Evolutionary conservation across 2,329 filamentous ascomycete genomes (phyloP).

Genomic region (Pyrenophora tritici-repentis): DNA sequence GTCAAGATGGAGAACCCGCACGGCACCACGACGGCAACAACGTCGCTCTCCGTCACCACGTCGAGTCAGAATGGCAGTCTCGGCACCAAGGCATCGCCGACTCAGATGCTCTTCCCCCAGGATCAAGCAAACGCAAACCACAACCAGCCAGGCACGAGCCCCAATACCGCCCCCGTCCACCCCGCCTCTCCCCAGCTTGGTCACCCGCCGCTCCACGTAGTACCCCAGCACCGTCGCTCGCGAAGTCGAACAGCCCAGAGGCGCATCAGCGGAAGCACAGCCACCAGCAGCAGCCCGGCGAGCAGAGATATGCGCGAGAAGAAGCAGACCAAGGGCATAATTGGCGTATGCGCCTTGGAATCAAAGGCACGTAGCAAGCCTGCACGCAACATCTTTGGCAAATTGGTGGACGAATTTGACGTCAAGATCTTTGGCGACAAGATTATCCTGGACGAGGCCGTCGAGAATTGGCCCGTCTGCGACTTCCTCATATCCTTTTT

Average conservation of each 20-base stretch:
- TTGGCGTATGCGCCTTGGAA: slow-evolving; percentile 94
- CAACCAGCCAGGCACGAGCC: slow-evolving; percentile 11
- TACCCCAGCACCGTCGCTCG: slow-evolving; percentile 35
- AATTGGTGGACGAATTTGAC: slow-evolving; percentile 91
- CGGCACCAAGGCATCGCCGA: slow-evolving; percentile 47
- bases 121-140: slow-evolving; percentile 28
- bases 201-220: slow-evolving; percentile 20
- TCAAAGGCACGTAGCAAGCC: slow-evolving; percentile 96
- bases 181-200: slow-evolving; percentile 25
- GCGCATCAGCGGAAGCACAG: slow-evolving; percentile 80
- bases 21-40: slow-evolving; percentile 51
- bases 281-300: slow-evolving; percentile 79
- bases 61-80: slow-evolving; percentile 51
- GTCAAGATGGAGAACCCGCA: slow-evolving; percentile 36
- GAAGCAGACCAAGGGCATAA: slow-evolving; percentile 62
- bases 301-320: slow-evolving; percentile 63
- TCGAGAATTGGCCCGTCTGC: slow-evolving; percentile 95
- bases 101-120: slow-evolving; percentile 41
- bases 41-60: slow-evolving; percentile 52
- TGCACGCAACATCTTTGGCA: slow-evolving; percentile 92
- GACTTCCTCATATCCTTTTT: slow-evolving; percentile 99
- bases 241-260: slow-evolving; percentile 63
- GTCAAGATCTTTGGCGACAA: slow-evolving; percentile 98
- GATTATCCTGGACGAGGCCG: slow-evolving; percentile 94
- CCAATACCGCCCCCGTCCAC: slow-evolving; percentile 14